Base-by-base conservation (phyloP, 352 stramenopile species). In the Paralagenidium karlingii region DNA sequence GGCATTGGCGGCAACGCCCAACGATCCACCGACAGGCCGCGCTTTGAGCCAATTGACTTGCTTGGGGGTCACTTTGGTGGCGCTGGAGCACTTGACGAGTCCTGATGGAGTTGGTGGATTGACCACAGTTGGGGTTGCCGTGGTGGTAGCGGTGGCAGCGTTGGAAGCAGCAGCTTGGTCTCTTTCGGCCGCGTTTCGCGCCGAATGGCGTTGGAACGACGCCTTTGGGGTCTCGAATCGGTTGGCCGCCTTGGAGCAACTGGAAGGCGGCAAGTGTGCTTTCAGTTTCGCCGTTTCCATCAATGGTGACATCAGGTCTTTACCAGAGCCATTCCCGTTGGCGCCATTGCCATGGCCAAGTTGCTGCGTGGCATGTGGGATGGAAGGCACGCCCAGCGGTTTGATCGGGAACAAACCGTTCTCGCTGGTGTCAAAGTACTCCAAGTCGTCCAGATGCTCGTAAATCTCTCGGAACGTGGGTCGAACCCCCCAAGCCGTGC, bases 31-130 rank as follows among this genome's bases (percentile, higher is more conserved):
- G 7, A 87, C 70, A 1, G 73, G 82, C 16, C 76, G 73, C 3
- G 73, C 71, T 44, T 86, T 84, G 28, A 90, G 58, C 60, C 75
- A 83, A 51, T 90, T 85, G 8, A 87, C 70, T 8, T 70, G 64
- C 50, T 85, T 83, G 44, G 53, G 62, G 18, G 26, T 38, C 21
- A 34, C 19, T 8, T 44, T 38, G 34, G 39, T 33, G 18, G 40
- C 10, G 24, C 22, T 29, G 18, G n/a, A n/a, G n/a, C n/a, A n/a
- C n/a, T n/a, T n/a, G n/a, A n/a, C n/a, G n/a, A n/a, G n/a, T n/a
- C n/a, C n/a, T n/a, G n/a, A n/a, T n/a, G n/a, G n/a, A n/a, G n/a
- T n/a, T n/a, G n/a, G n/a, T n/a, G n/a, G n/a, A n/a, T n/a, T n/a
- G n/a, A n/a, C n/a, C n/a, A n/a, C n/a, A n/a, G n/a, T n/a, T n/a